Evolutionary conservation across 2,329 filamentous ascomycete genomes (phyloP), one percentile per base, ranked within the genome.

Genomic region (Fusarium nisikadoi): DNA sequence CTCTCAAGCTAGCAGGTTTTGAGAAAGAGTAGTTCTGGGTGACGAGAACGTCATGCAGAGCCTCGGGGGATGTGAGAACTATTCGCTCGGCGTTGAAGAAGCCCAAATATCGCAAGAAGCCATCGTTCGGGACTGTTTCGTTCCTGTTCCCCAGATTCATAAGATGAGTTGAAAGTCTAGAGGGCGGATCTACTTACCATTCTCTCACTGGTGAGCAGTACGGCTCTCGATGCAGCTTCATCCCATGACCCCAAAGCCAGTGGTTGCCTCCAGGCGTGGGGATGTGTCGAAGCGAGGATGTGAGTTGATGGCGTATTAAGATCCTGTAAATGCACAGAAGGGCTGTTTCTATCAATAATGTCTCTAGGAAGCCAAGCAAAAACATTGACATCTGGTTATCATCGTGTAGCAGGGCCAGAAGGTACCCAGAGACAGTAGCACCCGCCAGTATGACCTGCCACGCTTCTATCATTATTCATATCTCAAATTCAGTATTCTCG

Each of bases 1-100:
- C 81, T 31, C 88, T 83, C 29, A 93, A 72, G 27, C 84, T 76
- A 1, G 74, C 53, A 0, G 92, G 91, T 77, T 94, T 94, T 47
- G 85, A 76, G 71, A 93, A 95, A 36, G 92, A 88, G 78, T 94
- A 94, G 70, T 86, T 89, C 67, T 89, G 91, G 16, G 87, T 89
- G 25, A 90, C 88, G 4, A 94, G 84, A 10, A 94, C 86, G 79
- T 95, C 92, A 7, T 87, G 86, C 14, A 94, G 82, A 0, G 87
- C 90, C 78, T 91, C 91, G 23, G 91, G 86, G 5, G 83, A 88
- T 4, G 86, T 88, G 49, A 91, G 77, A 9, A 92, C 70, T 20
- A 93, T 72, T 36, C 90, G 85, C 76, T 93, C 91, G 20, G 83
- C 76, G 76, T 93, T 93, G 61, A 90, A 85, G 11, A 90, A 76